phyloP scores from a whole-genome alignment of 257 asterid species.

The Orobanche coerulescens region DNA sequence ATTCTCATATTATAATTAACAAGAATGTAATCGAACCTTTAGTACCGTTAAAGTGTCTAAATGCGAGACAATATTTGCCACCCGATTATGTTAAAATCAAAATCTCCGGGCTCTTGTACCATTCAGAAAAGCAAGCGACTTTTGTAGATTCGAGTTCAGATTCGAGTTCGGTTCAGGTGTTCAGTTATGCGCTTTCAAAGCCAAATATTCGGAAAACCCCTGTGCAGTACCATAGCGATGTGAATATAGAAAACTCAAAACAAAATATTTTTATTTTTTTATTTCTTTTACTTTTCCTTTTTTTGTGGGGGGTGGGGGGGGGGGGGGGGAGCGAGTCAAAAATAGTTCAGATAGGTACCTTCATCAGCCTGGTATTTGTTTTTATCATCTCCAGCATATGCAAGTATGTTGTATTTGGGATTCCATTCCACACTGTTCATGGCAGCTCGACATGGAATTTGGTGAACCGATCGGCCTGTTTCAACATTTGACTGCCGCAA shows the following conservation, averaged over 20 bases:
- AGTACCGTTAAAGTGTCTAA: neutral
- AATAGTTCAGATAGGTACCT: conserved; percentile 32
- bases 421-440: conserved; percentile 99
- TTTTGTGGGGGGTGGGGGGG: too few species aligned
- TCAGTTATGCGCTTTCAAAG: conserved; percentile 54
- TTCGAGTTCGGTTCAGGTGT: neutral
- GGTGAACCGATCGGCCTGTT: conserved; percentile 81
- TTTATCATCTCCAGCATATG: conserved; percentile 97
- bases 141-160: neutral
- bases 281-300: too few species aligned
- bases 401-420: conserved; percentile 82
- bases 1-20: neutral
- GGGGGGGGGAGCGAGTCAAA: too few species aligned
- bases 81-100: neutral
- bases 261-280: too few species aligned
- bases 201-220: conserved; percentile 91
- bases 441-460: conserved; percentile 92
- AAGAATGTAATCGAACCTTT: neutral
- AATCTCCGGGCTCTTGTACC: neutral
- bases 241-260: neutral
- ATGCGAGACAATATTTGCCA: neutral
- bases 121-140: neutral
- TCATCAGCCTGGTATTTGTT: conserved; percentile 89
- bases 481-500: conserved; percentile 62
- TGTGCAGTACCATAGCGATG: conserved; percentile 24